These are phyloP conservation scores for Saccharomycopsis microspora DNA, from an alignment of 805 yeast genomes.

Conservation along the genomic window DNA sequence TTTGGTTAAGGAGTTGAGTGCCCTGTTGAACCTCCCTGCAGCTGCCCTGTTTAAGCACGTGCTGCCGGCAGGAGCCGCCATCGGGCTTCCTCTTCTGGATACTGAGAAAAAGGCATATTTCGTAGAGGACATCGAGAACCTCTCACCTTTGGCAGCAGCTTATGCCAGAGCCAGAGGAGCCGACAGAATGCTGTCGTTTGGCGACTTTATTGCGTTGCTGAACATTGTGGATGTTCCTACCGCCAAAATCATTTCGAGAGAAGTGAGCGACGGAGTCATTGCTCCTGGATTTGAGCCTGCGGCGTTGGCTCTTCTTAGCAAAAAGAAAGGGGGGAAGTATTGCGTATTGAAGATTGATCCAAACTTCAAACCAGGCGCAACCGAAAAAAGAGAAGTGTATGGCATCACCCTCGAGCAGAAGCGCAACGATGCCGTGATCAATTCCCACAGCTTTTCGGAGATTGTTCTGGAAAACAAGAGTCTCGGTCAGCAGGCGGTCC, in stretches of 20 bases:
- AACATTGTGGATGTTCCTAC: conserved; percentile 95
- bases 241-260: conserved; percentile 93
- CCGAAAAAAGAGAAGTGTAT: conserved; percentile 90
- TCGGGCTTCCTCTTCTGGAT: conserved; percentile 86
- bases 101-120: conserved; percentile 91
- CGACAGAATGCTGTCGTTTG: conserved; percentile 98
- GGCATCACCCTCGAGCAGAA: conserved; percentile 94
- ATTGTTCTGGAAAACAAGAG: conserved; percentile 79
- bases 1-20: conserved; percentile 90
- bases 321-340: conserved; percentile 96
- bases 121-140: conserved; percentile 86
- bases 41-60: conserved; percentile 99
- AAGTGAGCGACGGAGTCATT: conserved; percentile 97
- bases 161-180: conserved; percentile 99
- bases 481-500: conserved; percentile 82
- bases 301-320: conserved; percentile 78
- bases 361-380: conserved; percentile 66
- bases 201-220: conserved; percentile 95
- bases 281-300: conserved; percentile 95
- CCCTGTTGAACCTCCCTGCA: conserved; percentile 90
- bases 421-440: conserved; percentile 95
- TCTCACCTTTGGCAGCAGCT: conserved; percentile 95
- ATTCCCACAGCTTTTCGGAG: conserved; percentile 82
- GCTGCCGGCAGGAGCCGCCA: conserved; percentile 98
- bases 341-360: conserved; percentile 96